Evolutionary conservation across 495 filamentous ascomycete species (phyloP).

Genomic region (Cenococcum geophilum): DNA sequence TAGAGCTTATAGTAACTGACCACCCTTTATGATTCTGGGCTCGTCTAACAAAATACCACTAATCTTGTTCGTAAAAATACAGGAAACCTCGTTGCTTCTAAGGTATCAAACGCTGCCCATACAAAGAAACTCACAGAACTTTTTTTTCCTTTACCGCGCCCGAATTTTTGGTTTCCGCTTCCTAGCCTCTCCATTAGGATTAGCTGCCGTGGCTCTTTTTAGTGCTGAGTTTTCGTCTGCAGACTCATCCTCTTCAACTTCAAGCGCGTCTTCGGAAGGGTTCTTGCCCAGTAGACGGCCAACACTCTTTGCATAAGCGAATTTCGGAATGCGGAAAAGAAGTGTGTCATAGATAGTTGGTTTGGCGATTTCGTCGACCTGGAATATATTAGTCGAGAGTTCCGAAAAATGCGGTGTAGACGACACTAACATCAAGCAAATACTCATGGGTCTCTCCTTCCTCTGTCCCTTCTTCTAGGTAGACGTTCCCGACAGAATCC

Average conservation of each 20-base stretch:
- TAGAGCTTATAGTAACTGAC: too few relatives aligned
- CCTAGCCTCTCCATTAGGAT: slow-evolving; percentile 37
- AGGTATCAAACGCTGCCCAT: background rate
- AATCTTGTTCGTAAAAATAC: background rate
- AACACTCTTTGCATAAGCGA: slow-evolving; percentile 35
- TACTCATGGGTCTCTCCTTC: slow-evolving; percentile 78
- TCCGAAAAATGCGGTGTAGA: background rate
- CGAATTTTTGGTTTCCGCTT: slow-evolving; percentile 35
- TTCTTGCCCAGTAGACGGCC: slow-evolving; percentile 33
- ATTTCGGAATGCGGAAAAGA: slow-evolving; percentile 41
- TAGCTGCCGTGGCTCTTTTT: slow-evolving; percentile 30
- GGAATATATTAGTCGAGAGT: background rate
- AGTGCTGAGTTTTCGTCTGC: slow-evolving; percentile 29
- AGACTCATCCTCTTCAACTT: slow-evolving; percentile 26
- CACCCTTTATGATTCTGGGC: too few relatives aligned
- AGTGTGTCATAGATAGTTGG: slow-evolving; percentile 40
- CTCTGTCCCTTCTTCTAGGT: slow-evolving; percentile 79
- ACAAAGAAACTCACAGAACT: background rate
- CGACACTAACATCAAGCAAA: slow-evolving; percentile 64
- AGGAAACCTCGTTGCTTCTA: background rate
- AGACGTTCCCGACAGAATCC: slow-evolving; percentile 85
- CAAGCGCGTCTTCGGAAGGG: slow-evolving; percentile 23
- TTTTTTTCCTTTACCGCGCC: slow-evolving; percentile 1
- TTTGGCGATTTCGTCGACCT: slow-evolving; percentile 40
- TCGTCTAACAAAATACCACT: too few relatives aligned